Base-by-base conservation (phyloP, 345 rosid species). In the Viola odorata region DNA sequence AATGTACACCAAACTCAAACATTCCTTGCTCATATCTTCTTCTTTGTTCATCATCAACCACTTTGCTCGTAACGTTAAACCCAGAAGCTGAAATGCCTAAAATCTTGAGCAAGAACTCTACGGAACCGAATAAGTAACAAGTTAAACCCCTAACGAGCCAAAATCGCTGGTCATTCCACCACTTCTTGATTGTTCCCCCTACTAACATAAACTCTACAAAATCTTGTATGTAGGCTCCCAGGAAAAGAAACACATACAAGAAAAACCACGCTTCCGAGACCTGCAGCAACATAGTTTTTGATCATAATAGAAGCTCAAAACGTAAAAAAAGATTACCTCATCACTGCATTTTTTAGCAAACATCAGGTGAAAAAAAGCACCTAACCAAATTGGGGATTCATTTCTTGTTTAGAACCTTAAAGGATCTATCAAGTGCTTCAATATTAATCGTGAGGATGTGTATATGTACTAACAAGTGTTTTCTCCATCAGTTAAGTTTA, bases 161-260 rank as follows among this genome's bases (percentile, higher is more conserved):
- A 47, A 83, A 79, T 52, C 94, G 77, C 58, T 78, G 94, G 62
- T 80, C 87, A 57, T 77, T 87, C 91, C 91, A 85, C 98, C 96
- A 89, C 63, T 58, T 79, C n/a, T 45, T 48, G 63, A 79, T 48
- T 36, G 80, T 81, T n/a, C 82, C 84, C 8, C 79, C 75, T 37
- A 55, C 79, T 10, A 76, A 13, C 36, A 74, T 5, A 58, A 81
- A 80, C 2, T 84, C 89, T 0, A 67, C 3, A 8, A 75, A 36
- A 55, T 79, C 88, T 69, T 82, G 85, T 32, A 23, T 74, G 37
- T 91, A 85, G 12, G 89, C 79, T 15, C 92, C 92, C 0, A 86
- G 0, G 69, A 80, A 78, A 13, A 89, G 77, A 65, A 92, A 84
- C 17, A 52, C 37, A 74, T 89, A 84, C 16, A 92, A 63, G 62